Evolutionary conservation across 148 eudicot genomes (phyloP).

Genomic region (Persicaria tinctoria): DNA sequence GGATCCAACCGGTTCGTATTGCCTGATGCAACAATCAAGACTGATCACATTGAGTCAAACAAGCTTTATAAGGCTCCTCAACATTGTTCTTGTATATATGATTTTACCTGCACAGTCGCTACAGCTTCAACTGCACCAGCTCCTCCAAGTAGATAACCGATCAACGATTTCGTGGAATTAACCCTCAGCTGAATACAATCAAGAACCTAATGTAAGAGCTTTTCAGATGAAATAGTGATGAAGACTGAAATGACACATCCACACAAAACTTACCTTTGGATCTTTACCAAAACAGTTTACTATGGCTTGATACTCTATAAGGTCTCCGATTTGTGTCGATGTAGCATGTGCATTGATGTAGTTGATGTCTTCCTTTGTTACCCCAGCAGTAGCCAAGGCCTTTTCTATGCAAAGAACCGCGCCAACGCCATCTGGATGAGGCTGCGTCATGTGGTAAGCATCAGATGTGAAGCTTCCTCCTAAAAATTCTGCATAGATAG

Average conservation of each 20-base stretch:
- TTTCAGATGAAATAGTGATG: background rate
- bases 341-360: constrained; percentile 98
- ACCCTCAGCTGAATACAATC: constrained; percentile 45
- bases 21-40: constrained; percentile 33
- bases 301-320: constrained; percentile 91
- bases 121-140: constrained; percentile 98
- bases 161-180: constrained; percentile 92
- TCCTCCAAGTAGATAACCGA: constrained; percentile 93
- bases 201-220: constrained; percentile 1
- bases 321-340: constrained; percentile 82
- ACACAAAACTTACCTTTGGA: constrained; percentile 44
- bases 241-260: background rate
- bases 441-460: constrained; percentile 98
- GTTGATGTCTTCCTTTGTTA: constrained; percentile 83
- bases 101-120: constrained; percentile 83
- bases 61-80: no score
- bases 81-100: no score
- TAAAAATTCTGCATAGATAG: constrained; percentile 88
- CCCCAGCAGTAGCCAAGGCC: constrained; percentile 74
- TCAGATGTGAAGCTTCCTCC: constrained; percentile 98
- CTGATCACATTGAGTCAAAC: background rate
- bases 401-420: constrained; percentile 75
- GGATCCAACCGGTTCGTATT: constrained; percentile 89
- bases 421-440: constrained; percentile 94
- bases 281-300: constrained; percentile 76